Base-by-base conservation (phyloP, 495 filamentous ascomycete species). In the Opeltia flavorubescens region DNA sequence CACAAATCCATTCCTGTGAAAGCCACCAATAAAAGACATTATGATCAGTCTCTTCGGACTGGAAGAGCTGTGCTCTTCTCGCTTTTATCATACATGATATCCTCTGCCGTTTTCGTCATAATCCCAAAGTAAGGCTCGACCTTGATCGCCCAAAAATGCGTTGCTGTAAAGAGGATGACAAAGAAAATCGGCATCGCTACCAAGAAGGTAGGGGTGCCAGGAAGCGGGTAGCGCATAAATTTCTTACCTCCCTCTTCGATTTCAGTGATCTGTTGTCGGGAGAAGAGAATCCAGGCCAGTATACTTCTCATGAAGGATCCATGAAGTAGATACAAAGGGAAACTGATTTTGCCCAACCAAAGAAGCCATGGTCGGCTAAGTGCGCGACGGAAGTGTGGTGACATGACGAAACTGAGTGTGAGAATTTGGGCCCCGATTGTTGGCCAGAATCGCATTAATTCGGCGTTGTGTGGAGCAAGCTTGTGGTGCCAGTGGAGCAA, bases 281-380 rank as follows among this genome's bases (percentile, higher is more conserved):
- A 76, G 51, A 78, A 83, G 9, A 79, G 66, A 67, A 81, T 71
- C 75, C 78, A 82, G 45, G 69, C 72, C 4, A 82, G 65, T 1
- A 83, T 61, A 13, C 69, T 72, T 33, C 80, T 74, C 31, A 84
- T 66, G 38, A 83, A 67, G 13, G 73, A 71, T 11, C 78, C 78
- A 58, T 84, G 80, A 3, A 80, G 66, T 4, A 83, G 70, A 51
- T 83, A 83, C 13, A 83, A 75, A 24, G 80, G 78, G 53, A 83
- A 83, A 42, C 71, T 76, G 57, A 80, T 74, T 55, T 75, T 75
- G 36, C 80, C 80, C 15, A 83, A 67, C 77, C 77, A 82, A 43
- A 81, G 69, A 11, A 84, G 65, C 12, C 70, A 61, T 23, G 68
- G 66, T 55, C 68, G 74, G 4, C 75, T 70, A 5, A 84, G 62